Base-by-base conservation (phyloP, 441 rosid genomes). In the Erodium texanum region DNA sequence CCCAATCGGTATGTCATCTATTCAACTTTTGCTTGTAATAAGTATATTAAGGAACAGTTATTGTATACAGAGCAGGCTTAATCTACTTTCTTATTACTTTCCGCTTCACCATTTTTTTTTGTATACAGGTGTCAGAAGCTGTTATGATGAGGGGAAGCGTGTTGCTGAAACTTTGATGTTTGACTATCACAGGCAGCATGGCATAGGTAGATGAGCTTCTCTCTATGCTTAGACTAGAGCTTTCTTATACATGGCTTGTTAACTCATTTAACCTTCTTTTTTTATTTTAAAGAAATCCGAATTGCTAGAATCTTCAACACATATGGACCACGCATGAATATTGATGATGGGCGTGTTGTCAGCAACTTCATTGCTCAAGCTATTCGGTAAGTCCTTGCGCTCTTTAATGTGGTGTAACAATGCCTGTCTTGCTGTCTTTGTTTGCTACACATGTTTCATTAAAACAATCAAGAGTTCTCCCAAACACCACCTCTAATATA, bases 181-280 rank as follows among this genome's bases (percentile, higher is more conserved):
- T 81, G 99, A 95, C 79, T 95, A 95, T 79, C 99, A 89, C 48
- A 87, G 98, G 75, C 99, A 95, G 81, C 98, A 95, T 76, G 98
- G 98, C 23, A 84, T 95, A 32, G 98, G 99, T 95, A 56, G 3
- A 56, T 56, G 12, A 7, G 24, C 62, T 16, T 20, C 23, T 56
- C 2, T 56, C 22, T 16, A 3, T 52, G 1, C 62, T 8, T 18
- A 8, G 23, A 20, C 62, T 56, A 7, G 18, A 56, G 62, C 14
- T 56, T 56, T 20, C 3, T 8, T 20, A 20, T 56, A 24, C 7
- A 56, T 9, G 11, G 7, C 62, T 19, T 56, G 18, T 56, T 56
- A 56, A 56, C 24, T 56, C 24, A 7, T 54, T 18, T 52, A 20
- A 14, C 61, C 16, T 0, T 34, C 61, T 3, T 1, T 34, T 63